These are phyloP conservation scores for Puccinia novopanici DNA, from an alignment of 1,284 basidiomycete genomes.

Conservation along the genomic window DNA sequence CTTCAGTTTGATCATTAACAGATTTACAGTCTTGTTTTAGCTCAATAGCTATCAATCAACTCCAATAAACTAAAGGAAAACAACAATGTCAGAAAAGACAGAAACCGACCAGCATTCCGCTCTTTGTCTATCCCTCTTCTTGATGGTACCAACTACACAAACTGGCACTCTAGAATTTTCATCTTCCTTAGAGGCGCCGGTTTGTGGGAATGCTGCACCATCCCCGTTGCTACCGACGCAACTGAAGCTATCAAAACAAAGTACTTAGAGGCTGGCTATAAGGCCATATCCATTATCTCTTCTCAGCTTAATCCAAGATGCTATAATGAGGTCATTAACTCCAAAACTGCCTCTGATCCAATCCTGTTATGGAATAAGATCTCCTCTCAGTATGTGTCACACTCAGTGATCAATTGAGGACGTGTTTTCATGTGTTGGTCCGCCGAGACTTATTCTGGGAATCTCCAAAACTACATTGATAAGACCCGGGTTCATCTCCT, in stretches of 20 bases:
- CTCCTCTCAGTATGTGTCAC: conserved; percentile 7
- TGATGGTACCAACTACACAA: background rate
- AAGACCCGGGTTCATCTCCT: background rate
- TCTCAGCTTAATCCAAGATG: background rate
- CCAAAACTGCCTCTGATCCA: background rate
- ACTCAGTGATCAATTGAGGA: background rate
- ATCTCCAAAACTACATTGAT: conserved; percentile 6
- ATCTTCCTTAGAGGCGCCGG: background rate
- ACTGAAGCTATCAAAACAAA: background rate
- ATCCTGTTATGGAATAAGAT: background rate
- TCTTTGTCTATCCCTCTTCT: too few relatives aligned
- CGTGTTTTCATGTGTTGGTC: background rate
- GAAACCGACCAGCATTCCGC: too few relatives aligned
- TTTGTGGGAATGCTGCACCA: background rate
- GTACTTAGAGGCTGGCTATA: background rate
- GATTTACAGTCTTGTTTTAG: too few relatives aligned
- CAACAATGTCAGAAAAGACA: too few relatives aligned
- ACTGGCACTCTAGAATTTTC: background rate
- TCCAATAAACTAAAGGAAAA: too few relatives aligned
- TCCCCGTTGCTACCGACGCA: background rate
- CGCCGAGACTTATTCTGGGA: background rate
- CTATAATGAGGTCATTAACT: background rate
- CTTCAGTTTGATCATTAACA: too few relatives aligned
- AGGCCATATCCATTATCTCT: background rate
- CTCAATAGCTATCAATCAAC: too few relatives aligned